Base-by-base conservation (phyloP, 2,329 filamentous ascomycete genomes). In the Pestalotiopsis sp. region DNA sequence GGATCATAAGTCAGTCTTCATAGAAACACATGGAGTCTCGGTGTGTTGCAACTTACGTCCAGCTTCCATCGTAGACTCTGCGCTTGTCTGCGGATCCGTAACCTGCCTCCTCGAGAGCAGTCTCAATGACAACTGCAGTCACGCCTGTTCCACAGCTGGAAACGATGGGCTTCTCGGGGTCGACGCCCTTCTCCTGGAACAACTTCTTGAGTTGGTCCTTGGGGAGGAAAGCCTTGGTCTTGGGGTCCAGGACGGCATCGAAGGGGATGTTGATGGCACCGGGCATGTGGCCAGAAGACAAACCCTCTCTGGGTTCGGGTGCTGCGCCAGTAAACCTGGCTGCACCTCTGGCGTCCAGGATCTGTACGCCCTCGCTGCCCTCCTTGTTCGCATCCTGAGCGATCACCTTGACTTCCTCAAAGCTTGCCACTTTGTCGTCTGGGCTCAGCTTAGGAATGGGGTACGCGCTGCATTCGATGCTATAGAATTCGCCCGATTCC, bases 101-200 rank as follows among this genome's bases (percentile, higher is more conserved):
- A 1, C 90, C 91, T 25, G 95, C 94, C 79, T 94, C 90, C 38
- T 89, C 89, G 67, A 99, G 82, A 2, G 94, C 96, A 49, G 94
- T 92, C 78, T 99, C 96, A 57, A 99, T 89, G 58, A 98, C 89
- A 20, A 93, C 94, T 7, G 96, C 96, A 12, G 95, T 98, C 65
- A 99, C 95, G 41, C 96, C 96, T 6, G 95, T 98, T 13, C 96
- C 96, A 76, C 96, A 99, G 75, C 89, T 95, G 64, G 90, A 92
- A 74, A 98, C 92, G 73, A 98, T 93, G 3, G 95, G 92, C 79
- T 91, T 94, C 36, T 86, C 85, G 0, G 92, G 89, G 77, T 97
- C 91, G 9, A 99, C 83, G 0, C 94, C 92, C 78, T 92, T 95
- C n/a, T 86, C 84, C 78, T 92, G 85, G 76, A 99, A 96, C 17